Evolutionary conservation across 140 eudicot species (phyloP).

Genomic region (Stevia rebaudiana): DNA sequence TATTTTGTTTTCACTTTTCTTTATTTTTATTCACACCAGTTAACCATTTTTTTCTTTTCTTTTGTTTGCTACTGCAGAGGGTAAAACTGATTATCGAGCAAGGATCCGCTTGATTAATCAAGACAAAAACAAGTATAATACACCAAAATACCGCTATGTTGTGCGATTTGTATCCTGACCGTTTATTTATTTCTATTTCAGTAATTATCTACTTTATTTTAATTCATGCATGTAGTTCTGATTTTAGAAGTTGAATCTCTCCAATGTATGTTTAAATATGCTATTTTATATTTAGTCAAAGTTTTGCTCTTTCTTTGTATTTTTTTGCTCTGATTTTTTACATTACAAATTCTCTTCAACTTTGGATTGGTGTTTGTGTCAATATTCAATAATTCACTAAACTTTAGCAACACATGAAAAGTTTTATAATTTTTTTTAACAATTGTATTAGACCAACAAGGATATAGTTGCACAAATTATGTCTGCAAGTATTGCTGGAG

Average conservation of each 20-base stretch:
- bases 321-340: background rate
- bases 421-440: slow-evolving; percentile 11
- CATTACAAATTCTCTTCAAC: background rate
- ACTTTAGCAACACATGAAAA: background rate
- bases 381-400: background rate
- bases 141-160: slow-evolving; percentile 53
- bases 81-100: slow-evolving; percentile 55
- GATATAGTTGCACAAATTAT: slow-evolving; percentile 47
- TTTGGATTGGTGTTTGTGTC: background rate
- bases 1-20: background rate
- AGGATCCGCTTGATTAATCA: slow-evolving; percentile 54
- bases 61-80: slow-evolving; percentile 35
- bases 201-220: background rate
- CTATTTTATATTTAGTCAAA: no score
- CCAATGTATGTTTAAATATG: no score
- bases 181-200: background rate
- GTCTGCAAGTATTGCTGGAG: slow-evolving; percentile 54
- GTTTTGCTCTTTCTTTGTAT: no score
- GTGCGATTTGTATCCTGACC: slow-evolving; percentile 52
- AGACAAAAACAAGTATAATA: slow-evolving; percentile 61
- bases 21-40: background rate
- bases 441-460: slow-evolving; percentile 40
- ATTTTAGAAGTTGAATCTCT: background rate
- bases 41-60: background rate
- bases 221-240: background rate